These are phyloP conservation scores for Cryptomeria japonica DNA, from an alignment of 75 land plant genomes.

Conservation along the genomic window DNA sequence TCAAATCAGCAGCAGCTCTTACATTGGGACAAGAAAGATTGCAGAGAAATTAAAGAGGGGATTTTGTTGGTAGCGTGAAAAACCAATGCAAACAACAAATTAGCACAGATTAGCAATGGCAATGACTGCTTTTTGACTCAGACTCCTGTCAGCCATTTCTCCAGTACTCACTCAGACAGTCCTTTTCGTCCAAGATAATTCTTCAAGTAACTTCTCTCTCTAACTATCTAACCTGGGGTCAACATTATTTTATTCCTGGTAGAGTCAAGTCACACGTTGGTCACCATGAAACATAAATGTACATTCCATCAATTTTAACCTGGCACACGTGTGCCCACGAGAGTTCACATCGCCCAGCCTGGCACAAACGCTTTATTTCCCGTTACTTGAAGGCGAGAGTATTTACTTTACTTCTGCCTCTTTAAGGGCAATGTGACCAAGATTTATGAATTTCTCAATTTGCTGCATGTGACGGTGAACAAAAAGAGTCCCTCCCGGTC, in stretches of 20 bases:
- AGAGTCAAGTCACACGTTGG: background rate
- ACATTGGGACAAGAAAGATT: background rate
- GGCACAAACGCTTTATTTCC: background rate
- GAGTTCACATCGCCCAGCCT: background rate
- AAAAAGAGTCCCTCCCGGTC: no score
- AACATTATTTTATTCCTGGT: background rate
- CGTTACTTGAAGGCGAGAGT: background rate
- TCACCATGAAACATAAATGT: background rate
- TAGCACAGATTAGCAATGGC: background rate
- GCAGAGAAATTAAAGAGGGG: background rate
- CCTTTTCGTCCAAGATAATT: background rate
- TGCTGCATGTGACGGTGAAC: no score
- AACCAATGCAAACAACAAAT: background rate
- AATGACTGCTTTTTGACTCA: background rate
- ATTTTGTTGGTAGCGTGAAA: background rate
- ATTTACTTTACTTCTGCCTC: no score
- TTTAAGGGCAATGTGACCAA: no score
- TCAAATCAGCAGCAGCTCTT: background rate
- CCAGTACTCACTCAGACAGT: no score
- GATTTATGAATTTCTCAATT: background rate
- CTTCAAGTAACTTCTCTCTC: no score
- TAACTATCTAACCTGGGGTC: background rate
- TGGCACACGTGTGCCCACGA: slow-evolving; percentile 1
- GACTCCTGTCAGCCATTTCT: background rate
- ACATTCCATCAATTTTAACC: background rate